These are phyloP conservation scores for Plantago coronopus DNA, from an alignment of 305 asterid species.

Conservation along the genomic window DNA sequence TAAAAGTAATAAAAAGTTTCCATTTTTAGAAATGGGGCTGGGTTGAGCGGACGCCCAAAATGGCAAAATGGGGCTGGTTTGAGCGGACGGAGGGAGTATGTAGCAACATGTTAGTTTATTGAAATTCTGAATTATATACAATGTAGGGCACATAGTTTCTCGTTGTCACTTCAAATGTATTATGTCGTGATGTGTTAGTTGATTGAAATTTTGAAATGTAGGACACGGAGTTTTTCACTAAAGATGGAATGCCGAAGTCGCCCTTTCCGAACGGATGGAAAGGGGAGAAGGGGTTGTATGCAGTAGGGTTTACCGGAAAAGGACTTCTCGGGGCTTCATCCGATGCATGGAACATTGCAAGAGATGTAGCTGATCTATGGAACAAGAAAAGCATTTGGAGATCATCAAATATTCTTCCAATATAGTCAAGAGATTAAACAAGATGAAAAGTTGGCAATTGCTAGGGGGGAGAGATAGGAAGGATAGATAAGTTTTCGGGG, in stretches of 20 bases:
- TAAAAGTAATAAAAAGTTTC: too few relatives aligned
- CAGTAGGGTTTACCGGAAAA: conserved; percentile 84
- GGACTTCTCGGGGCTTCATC: conserved; percentile 82
- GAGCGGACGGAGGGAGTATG: too few relatives aligned
- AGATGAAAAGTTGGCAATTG: not conserved
- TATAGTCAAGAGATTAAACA: conserved; percentile 15
- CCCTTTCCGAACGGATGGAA: conserved; percentile 91
- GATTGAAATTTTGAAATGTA: not conserved
- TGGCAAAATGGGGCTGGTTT: too few relatives aligned
- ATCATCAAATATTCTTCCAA: conserved; percentile 14
- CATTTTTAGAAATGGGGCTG: too few relatives aligned
- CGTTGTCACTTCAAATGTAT: too few relatives aligned
- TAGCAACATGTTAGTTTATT: too few relatives aligned
- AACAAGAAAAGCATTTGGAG: conserved; percentile 19
- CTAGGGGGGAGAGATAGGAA: not conserved
- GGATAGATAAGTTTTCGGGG: too few relatives aligned
- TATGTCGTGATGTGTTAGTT: not conserved
- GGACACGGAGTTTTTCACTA: conserved; percentile 70
- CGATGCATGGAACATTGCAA: conserved; percentile 67
- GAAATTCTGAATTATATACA: too few relatives aligned
- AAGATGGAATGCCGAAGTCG: conserved; percentile 83
- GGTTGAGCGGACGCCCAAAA: too few relatives aligned
- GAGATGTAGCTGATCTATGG: conserved; percentile 61
- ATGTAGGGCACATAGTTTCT: too few relatives aligned
- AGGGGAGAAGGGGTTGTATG: conserved; percentile 77